phyloP scores from a whole-genome alignment of 331 rosid species.

The Prunus yedoensis region DNA sequence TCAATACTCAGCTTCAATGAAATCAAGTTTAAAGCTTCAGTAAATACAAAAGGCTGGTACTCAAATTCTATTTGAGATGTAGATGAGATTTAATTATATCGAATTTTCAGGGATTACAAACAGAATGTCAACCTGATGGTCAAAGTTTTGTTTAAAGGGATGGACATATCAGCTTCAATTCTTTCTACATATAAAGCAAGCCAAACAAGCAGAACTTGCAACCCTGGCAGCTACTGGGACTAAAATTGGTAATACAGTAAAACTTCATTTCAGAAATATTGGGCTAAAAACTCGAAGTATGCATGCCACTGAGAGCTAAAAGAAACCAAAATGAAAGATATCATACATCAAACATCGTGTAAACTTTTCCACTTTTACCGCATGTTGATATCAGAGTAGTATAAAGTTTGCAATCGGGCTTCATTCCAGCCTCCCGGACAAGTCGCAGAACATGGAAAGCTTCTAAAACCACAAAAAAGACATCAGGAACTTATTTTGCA shows the following conservation, averaged over 20 bases:
- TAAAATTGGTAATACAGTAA: background rate
- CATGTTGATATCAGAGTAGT: slow-evolving; percentile 94
- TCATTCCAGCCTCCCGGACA: slow-evolving; percentile 73
- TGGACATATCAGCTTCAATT: slow-evolving; percentile 1
- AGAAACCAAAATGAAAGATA: slow-evolving; percentile 35
- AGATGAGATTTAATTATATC: background rate
- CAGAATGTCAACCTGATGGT: background rate
- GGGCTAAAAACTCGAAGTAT: background rate
- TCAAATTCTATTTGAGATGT: slow-evolving; percentile 4
- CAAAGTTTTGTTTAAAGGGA: background rate
- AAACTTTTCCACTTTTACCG: slow-evolving; percentile 93
- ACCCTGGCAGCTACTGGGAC: slow-evolving; percentile 1
- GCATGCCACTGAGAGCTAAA: background rate
- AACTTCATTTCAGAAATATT: background rate
- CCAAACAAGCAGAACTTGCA: background rate
- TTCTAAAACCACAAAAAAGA: slow-evolving; percentile 50
- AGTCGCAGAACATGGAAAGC: slow-evolving; percentile 88
- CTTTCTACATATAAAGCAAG: background rate
- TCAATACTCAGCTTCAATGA: background rate
- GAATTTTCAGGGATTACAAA: background rate
- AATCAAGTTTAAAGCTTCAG: background rate
- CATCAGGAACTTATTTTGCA: slow-evolving; percentile 28
- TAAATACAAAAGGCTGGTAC: background rate
- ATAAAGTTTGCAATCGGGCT: slow-evolving; percentile 92
- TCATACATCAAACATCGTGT: slow-evolving; percentile 87